These are phyloP conservation scores for Aureobasidium melanogenum DNA, from an alignment of 2,329 filamentous ascomycete genomes.

Conservation along the genomic window DNA sequence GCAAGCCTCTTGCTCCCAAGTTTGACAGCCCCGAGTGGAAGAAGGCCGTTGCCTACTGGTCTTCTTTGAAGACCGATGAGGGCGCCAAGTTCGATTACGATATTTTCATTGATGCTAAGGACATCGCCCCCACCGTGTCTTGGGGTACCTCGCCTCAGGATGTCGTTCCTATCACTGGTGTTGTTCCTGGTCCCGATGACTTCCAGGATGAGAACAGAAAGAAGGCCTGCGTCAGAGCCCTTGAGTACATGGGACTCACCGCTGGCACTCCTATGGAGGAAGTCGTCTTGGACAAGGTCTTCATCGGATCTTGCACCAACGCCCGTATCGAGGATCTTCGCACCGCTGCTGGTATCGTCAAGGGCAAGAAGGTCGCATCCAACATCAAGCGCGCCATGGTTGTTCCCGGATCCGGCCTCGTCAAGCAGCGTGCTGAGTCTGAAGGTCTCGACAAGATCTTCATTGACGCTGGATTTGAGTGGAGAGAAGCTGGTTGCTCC, in stretches of 20 bases:
- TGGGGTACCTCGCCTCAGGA: constrained; percentile 98
- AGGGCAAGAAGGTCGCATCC: constrained; percentile 74
- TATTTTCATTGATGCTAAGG: constrained; percentile 82
- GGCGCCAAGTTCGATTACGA: constrained; percentile 84
- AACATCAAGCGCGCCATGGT: constrained; percentile 95
- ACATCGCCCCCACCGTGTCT: constrained; percentile 86
- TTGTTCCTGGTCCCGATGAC: constrained; percentile 83
- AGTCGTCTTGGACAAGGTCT: constrained; percentile 88
- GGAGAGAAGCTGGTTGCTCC: constrained; percentile 95
- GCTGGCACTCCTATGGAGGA: constrained; percentile 86
- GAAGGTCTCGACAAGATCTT: constrained; percentile 95
- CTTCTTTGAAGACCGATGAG: constrained; percentile 72
- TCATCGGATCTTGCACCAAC: constrained; percentile 97
- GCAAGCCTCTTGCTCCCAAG: constrained; percentile 78
- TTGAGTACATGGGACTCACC: constrained; percentile 93
- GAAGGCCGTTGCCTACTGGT: constrained; percentile 81
- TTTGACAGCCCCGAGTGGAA: constrained; percentile 82
- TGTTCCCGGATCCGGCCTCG: constrained; percentile 87
- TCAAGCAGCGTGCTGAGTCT: constrained; percentile 83
- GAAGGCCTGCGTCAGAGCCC: constrained; percentile 65
- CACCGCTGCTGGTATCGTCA: constrained; percentile 74
- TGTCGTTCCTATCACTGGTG: constrained; percentile 84
- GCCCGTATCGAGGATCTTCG: constrained; percentile 92
- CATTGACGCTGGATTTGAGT: constrained; percentile 85
- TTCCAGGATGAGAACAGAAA: constrained; percentile 76